Conservation (phyloP, 208 protist genomes). For the Naegleria lovaniensis region DNA sequence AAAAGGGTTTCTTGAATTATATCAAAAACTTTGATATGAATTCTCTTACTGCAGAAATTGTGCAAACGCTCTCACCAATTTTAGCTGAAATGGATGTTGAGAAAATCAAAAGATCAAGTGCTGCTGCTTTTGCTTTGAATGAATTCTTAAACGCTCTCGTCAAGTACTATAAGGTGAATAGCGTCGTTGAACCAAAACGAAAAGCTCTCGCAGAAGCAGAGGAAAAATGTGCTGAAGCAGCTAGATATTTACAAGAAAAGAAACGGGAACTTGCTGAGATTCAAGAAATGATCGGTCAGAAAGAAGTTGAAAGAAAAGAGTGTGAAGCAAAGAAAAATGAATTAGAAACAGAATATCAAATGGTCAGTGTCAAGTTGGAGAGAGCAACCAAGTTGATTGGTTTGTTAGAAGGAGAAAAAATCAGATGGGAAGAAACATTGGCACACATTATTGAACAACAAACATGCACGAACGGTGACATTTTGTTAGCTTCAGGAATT, state of each 20-base stretch:
- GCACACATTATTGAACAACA: slow-evolving; percentile 67
- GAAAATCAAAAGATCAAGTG: slow-evolving; percentile 34
- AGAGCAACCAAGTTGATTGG: slow-evolving; percentile 87
- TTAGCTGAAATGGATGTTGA: slow-evolving; percentile 40
- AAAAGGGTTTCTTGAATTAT: slow-evolving; percentile 43
- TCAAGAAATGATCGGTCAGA: slow-evolving; percentile 68
- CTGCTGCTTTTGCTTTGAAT: slow-evolving; percentile 40
- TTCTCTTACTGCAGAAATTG: slow-evolving; percentile 36
- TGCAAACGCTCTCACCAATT: slow-evolving; percentile 40
- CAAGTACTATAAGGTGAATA: slow-evolving; percentile 38
- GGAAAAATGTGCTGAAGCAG: slow-evolving; percentile 25
- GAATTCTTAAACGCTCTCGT: slow-evolving; percentile 49
- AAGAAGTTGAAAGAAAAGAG: slow-evolving; percentile 68
- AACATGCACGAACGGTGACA: slow-evolving; percentile 80
- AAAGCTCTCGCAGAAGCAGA: slow-evolving; percentile 38
- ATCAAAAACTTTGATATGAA: slow-evolving; percentile 48
- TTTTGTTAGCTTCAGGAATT: slow-evolving; percentile 82
- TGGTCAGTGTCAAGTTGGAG: slow-evolving; percentile 84
- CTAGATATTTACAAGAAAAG: slow-evolving; percentile 33
- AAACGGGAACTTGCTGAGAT: slow-evolving; percentile 45
- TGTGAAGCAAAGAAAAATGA: slow-evolving; percentile 77
- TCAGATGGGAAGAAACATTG: slow-evolving; percentile 73
- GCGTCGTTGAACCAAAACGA: slow-evolving; percentile 44
- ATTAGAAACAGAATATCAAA: slow-evolving; percentile 78
- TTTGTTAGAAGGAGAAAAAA: slow-evolving; percentile 85